Conservation (phyloP, 2,329 filamentous ascomycete genomes). For the Ophiostoma sp. region DNA sequence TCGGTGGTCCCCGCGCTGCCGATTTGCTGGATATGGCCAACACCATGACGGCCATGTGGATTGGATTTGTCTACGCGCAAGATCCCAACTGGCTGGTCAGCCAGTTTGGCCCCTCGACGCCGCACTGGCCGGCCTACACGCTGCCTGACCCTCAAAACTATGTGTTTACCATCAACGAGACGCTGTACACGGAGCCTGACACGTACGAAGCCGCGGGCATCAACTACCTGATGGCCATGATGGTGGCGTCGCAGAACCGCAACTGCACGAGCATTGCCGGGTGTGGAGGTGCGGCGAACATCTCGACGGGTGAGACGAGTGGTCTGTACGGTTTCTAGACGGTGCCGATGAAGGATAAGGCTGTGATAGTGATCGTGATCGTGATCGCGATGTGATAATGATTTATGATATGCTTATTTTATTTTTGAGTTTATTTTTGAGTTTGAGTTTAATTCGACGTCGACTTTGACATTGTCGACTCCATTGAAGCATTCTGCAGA, state of each 20-base stretch:
- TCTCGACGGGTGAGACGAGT: not conserved
- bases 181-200: conserved; percentile 47
- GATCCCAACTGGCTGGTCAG: conserved; percentile 43
- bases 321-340: not conserved
- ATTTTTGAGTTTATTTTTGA: not conserved
- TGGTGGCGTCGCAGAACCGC: conserved; percentile 1
- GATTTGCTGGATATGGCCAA: conserved; percentile 33
- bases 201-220: conserved; percentile 51
- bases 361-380: not conserved
- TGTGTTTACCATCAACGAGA: conserved; percentile 44
- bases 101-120: conserved; percentile 23
- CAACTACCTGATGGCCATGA: conserved; percentile 38
- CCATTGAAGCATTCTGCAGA: not conserved
- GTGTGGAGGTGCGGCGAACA: not conserved
- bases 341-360: not conserved
- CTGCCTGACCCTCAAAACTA: conserved; percentile 44
- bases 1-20: conserved; percentile 46
- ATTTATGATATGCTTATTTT: not conserved
- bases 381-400: not conserved
- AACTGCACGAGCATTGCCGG: conserved; percentile 1
- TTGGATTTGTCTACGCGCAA: conserved; percentile 45
- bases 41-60: conserved; percentile 42
- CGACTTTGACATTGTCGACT: not conserved
- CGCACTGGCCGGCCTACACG: conserved; percentile 46
- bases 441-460: not conserved